Base-by-base conservation (phyloP, 495 filamentous ascomycete genomes). In the Trichoderma erinaceum region DNA sequence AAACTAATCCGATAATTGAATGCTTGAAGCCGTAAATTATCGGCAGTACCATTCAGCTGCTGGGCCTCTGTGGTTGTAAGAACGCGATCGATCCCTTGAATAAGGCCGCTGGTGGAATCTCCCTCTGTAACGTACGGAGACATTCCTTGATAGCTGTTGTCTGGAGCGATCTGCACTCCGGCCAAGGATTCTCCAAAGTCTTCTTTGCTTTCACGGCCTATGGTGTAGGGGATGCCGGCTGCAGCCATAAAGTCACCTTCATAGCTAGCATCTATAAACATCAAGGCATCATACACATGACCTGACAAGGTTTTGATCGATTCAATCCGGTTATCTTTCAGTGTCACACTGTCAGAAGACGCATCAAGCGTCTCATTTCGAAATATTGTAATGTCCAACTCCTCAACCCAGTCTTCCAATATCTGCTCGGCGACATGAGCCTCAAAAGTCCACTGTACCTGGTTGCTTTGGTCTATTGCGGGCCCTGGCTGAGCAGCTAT, bases 401-500 rank as follows among this genome's bases (percentile, higher is more conserved):
- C 48, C 10, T 52, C 21, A 18, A 52, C 21, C 48, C 48, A 52
- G 48, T 52, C 48, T 23, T 52, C 48, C 18, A 52, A 52, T 52
- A 52, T 52, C 18, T 18, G 21, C n/a, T 52, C 48, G 4, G 48
- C 48, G 21, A 52, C 48, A 23, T 52, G 48, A 4, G 48, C 18
- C 48, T 52, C 48, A 18, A 52, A 52, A 6, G 48, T 52, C 48
- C 48, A 52, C 21, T 52, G 48, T 21, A 52, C 48, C 11, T 52
- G 48, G 7, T 52, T 21, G 21, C 18, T 21, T 52, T 52, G 18
- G 48, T 52, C 48, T 23, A 52, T 52, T 25, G 48, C 48, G 4
- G 48, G 48, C n/a, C 48, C 48, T 21, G 48, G 48, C 48, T 52
- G 48, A 11, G 48, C 48, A 52, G 48, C 48, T 52, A 52, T 52